These are phyloP conservation scores for Thelephora ganbajun DNA, from an alignment of 768 basidiomycete genomes.

Conservation along the genomic window DNA sequence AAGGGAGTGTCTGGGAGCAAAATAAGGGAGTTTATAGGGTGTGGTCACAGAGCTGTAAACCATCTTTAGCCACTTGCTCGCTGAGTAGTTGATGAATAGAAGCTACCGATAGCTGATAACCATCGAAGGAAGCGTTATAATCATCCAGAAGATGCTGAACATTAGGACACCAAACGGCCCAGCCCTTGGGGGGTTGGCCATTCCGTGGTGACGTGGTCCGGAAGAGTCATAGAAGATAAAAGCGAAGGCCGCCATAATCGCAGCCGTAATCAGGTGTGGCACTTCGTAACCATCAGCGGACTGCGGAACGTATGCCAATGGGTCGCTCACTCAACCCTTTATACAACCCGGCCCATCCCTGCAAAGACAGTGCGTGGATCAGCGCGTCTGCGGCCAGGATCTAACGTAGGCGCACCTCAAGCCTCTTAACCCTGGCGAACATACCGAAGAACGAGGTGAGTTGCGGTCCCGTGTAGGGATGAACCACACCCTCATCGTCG, in stretches of 20 bases:
- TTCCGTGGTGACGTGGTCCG: slow-evolving; percentile 52
- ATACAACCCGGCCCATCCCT: slow-evolving; percentile 65
- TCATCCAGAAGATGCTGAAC: slow-evolving; percentile 51
- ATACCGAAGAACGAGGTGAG: slow-evolving; percentile 65
- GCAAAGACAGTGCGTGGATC: slow-evolving; percentile 3
- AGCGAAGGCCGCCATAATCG: slow-evolving; percentile 43
- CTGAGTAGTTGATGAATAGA: neutral
- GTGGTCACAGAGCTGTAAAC: slow-evolving; percentile 62
- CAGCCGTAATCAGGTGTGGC: slow-evolving; percentile 33
- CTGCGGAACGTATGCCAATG: slow-evolving; percentile 15
- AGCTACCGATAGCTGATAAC: slow-evolving; percentile 64
- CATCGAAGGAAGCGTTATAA: slow-evolving; percentile 53
- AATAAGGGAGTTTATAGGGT: slow-evolving; percentile 59
- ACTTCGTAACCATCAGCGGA: slow-evolving; percentile 19
- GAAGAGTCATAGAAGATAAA: slow-evolving; percentile 24
- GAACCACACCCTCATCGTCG: slow-evolving; percentile 62
- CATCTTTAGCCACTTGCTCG: neutral
- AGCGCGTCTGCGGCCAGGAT: neutral
- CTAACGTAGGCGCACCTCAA: slow-evolving; percentile 38
- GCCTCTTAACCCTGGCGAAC: slow-evolving; percentile 50
- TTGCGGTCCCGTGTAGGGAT: slow-evolving; percentile 62
- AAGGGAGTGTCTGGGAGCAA: slow-evolving; percentile 40
- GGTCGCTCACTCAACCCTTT: slow-evolving; percentile 52
- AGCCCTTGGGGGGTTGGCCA: slow-evolving; percentile 42
- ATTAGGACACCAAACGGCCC: slow-evolving; percentile 46